phyloP scores from a whole-genome alignment of 2,329 filamentous ascomycete species.

The Colletotrichum acutatum region DNA sequence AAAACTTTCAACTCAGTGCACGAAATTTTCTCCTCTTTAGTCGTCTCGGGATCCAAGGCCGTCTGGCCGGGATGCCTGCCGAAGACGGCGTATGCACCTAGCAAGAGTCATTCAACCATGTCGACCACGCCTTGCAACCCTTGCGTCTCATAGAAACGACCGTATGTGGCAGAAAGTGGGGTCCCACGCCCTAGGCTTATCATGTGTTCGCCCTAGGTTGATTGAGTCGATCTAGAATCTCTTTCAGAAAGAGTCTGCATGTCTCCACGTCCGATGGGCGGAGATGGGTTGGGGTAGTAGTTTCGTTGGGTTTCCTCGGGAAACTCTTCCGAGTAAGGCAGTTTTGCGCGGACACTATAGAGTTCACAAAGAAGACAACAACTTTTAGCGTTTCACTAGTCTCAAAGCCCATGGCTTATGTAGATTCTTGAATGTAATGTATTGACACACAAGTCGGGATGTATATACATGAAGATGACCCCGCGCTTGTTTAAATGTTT shows the following conservation, averaged over 20 bases:
- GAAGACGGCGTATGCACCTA: neutral
- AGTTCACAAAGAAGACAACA: neutral
- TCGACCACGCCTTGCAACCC: constrained; percentile 7
- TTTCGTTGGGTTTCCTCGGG: constrained; percentile 1
- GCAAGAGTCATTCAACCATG: constrained; percentile 20
- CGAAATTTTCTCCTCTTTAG: neutral
- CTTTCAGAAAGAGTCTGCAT: neutral
- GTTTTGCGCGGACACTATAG: neutral
- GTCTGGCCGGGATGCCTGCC: neutral
- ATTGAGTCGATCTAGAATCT: neutral
- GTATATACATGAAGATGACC: neutral
- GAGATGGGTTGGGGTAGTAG: neutral
- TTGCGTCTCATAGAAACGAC: neutral
- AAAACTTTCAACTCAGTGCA: no score
- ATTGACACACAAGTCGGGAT: neutral
- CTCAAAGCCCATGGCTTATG: no score
- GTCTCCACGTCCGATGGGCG: constrained; percentile 18
- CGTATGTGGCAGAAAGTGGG: neutral
- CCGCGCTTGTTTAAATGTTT: neutral
- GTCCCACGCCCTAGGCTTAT: neutral
- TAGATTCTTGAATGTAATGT: neutral
- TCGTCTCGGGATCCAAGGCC: no score
- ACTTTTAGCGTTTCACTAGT: neutral
- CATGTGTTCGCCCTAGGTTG: neutral
- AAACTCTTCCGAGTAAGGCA: neutral